These are phyloP conservation scores for Verticillium zaregamsianum DNA, from an alignment of 2,329 filamentous ascomycete species.

Conservation along the genomic window DNA sequence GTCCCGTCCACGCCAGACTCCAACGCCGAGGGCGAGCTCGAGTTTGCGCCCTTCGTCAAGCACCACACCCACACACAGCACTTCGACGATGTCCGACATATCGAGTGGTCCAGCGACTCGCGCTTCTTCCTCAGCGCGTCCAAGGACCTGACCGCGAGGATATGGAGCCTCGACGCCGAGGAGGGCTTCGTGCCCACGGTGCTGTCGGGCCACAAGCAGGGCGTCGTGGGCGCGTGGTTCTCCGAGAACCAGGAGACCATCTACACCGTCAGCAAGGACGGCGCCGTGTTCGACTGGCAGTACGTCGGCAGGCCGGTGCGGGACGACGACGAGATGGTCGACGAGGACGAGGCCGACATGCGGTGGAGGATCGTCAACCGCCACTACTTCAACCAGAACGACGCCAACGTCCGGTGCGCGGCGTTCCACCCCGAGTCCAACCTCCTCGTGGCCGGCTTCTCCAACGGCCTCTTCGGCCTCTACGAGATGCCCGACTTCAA, in stretches of 20 bases:
- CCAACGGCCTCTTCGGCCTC: slow-evolving; percentile 86
- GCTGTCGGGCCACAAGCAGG: slow-evolving; percentile 84
- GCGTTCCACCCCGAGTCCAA: slow-evolving; percentile 82
- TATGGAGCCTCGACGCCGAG: slow-evolving; percentile 90
- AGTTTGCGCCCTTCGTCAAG: slow-evolving; percentile 91
- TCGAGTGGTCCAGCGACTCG: slow-evolving; percentile 96
- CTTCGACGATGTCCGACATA: slow-evolving; percentile 78
- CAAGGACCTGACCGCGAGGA: slow-evolving; percentile 85
- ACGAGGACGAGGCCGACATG: slow-evolving; percentile 58
- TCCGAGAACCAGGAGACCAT: slow-evolving; percentile 92
- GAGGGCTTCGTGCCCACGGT: slow-evolving; percentile 88
- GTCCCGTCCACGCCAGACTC: slow-evolving; percentile 86
- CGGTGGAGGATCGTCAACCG: slow-evolving; percentile 89
- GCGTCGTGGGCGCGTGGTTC: slow-evolving; percentile 93
- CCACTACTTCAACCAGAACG: slow-evolving; percentile 91
- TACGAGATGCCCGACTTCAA: slow-evolving; percentile 97
- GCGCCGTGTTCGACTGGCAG: slow-evolving; percentile 92
- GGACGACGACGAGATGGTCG: slow-evolving; percentile 54
- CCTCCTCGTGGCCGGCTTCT: slow-evolving; percentile 94
- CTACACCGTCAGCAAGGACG: slow-evolving; percentile 94
- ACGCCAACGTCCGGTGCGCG: slow-evolving; percentile 83
- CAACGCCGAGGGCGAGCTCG: slow-evolving; percentile 73
- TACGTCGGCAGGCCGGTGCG: slow-evolving; percentile 62
- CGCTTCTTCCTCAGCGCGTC: slow-evolving; percentile 91
- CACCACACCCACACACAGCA: slow-evolving; percentile 85